phyloP scores from a whole-genome alignment of 2,329 filamentous ascomycete species.

The Trichophyton benhamiae region DNA sequence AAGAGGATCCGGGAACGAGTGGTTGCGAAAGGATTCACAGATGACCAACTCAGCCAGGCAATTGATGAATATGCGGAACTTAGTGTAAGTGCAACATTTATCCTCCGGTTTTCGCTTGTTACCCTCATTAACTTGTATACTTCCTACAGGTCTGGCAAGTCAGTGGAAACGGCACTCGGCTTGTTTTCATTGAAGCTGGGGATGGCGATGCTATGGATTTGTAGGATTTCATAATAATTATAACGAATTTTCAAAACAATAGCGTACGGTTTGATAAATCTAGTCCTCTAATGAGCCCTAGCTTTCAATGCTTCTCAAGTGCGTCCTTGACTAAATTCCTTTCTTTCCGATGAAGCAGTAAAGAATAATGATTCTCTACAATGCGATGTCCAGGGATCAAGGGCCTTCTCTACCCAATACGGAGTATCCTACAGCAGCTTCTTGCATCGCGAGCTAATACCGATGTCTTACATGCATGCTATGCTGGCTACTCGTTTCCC shows the following conservation, averaged over 20 bases:
- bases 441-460: not conserved
- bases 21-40: conserved; percentile 90
- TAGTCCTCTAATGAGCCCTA: not conserved
- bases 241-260: not conserved
- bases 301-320: not conserved
- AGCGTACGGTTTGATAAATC: not conserved
- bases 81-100: conserved; percentile 56
- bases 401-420: not conserved
- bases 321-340: not conserved
- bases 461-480: not conserved
- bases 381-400: not conserved
- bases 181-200: conserved; percentile 56
- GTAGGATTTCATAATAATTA: conserved; percentile 14
- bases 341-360: not conserved
- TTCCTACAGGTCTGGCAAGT: conserved; percentile 61
- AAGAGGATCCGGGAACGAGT: conserved; percentile 82
- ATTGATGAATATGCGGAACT: conserved; percentile 80
- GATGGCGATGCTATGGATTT: conserved; percentile 42
- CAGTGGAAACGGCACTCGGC: conserved; percentile 53
- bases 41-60: conserved; percentile 76
- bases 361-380: not conserved
- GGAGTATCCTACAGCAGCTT: not conserved
- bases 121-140: not conserved
- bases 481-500: not conserved
- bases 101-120: not conserved